A percentile compares a stretch with the other conserved stretches of the same genome.
These are phyloP conservation scores for Aspergillus steynii DNA, from an alignment of 495 filamentous ascomycete species.

Conservation along the genomic window DNA sequence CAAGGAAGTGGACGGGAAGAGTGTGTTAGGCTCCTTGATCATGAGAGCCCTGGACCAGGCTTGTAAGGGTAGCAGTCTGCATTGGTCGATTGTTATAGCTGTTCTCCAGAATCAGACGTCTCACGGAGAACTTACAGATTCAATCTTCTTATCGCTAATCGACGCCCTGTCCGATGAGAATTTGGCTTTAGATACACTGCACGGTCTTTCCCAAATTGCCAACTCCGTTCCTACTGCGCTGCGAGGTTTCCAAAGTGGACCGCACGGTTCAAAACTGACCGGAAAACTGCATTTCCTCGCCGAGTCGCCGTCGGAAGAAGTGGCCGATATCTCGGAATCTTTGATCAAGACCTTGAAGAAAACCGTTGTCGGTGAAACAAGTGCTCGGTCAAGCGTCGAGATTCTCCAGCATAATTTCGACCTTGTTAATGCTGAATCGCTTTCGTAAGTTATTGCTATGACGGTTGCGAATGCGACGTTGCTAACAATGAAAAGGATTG, in stretches of 20 bases:
- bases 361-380: slow-evolving; percentile 35
- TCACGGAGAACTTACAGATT: slow-evolving; percentile 40
- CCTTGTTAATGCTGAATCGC: slow-evolving; percentile 51
- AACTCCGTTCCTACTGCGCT: slow-evolving; percentile 36
- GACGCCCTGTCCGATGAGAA: slow-evolving; percentile 38
- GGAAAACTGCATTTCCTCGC: slow-evolving; percentile 57
- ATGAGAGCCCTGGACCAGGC: slow-evolving; percentile 38
- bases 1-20: slow-evolving; percentile 36
- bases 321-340: slow-evolving; percentile 50
- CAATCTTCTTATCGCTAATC: slow-evolving; percentile 41
- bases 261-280: slow-evolving; percentile 53
- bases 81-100: slow-evolving; percentile 47
- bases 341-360: slow-evolving; percentile 44
- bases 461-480: background rate
- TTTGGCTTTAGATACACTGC: slow-evolving; percentile 33
- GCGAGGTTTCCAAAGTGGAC: slow-evolving; percentile 40
- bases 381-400: slow-evolving; percentile 43
- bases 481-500: slow-evolving; percentile 41
- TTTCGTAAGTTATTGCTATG: slow-evolving; percentile 43
- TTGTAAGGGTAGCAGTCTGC: slow-evolving; percentile 36
- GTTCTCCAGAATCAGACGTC: slow-evolving; percentile 48
- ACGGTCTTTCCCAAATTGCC: slow-evolving; percentile 42
- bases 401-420: slow-evolving; percentile 54
- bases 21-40: slow-evolving; percentile 36
- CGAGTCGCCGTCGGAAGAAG: slow-evolving; percentile 55